phyloP scores from a whole-genome alignment of 768 basidiomycete genomes.

The Auriscalpium vulgare region DNA sequence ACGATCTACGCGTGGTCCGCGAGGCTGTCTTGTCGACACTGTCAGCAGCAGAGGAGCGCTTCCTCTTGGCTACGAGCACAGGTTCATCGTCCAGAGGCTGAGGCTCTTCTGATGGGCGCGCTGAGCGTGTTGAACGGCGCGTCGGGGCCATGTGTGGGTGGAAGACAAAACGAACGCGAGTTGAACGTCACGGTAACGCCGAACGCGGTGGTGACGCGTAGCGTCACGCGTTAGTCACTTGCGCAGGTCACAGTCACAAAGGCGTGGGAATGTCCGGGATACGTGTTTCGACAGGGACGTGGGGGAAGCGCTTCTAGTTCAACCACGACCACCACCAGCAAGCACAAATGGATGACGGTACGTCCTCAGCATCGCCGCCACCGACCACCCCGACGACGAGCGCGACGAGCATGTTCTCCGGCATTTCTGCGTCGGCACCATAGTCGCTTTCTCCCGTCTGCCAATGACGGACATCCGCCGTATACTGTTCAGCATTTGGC shows the following conservation, averaged over 20 bases:
- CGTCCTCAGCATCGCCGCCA: conserved; percentile 75
- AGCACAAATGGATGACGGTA: conserved; percentile 62
- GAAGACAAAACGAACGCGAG: neutral
- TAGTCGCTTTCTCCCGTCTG: conserved; percentile 4
- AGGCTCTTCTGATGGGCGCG: conserved; percentile 1
- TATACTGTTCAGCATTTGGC: conserved; percentile 14
- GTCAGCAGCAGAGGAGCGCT: conserved; percentile 2
- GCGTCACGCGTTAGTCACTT: conserved; percentile 12
- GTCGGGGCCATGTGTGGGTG: conserved; percentile 10
- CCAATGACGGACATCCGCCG: conserved; percentile 17
- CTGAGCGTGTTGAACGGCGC: conserved; percentile 12
- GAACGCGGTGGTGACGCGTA: conserved; percentile 10
- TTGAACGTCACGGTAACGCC: neutral
- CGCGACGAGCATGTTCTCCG: conserved; percentile 15
- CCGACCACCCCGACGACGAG: conserved; percentile 43
- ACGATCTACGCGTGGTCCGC: conserved; percentile 9
- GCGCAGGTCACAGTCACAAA: neutral
- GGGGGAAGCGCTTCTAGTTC: neutral
- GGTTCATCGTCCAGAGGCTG: neutral
- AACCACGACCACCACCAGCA: conserved; percentile 16
- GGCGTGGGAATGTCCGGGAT: neutral
- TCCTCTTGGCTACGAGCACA: conserved; percentile 4
- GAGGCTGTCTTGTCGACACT: conserved; percentile 2
- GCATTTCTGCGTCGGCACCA: conserved; percentile 12
- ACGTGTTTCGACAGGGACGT: neutral